Conservation (phyloP, 1,139 yeast genomes). For the Pichia sp. region DNA sequence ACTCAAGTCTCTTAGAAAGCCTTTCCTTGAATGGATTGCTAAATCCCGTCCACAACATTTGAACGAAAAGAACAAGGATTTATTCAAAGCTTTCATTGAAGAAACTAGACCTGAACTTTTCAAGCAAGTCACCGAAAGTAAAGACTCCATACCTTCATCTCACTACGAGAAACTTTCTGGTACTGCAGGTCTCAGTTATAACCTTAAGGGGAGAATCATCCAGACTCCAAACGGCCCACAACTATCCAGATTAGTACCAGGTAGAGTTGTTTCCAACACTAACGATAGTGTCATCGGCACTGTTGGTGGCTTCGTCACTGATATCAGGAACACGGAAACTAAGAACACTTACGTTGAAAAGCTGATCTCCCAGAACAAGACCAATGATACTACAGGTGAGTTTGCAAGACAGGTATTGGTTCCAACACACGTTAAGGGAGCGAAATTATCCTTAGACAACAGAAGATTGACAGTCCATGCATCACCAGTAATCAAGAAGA, state of each 20-base stretch:
- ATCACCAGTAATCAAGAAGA: constrained; percentile 21
- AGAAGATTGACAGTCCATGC: constrained; percentile 19
- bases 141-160: constrained; percentile 16
- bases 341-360: constrained; percentile 20
- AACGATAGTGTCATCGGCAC: constrained; percentile 47
- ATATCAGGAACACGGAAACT: constrained; percentile 16
- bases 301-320: constrained; percentile 65
- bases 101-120: constrained; percentile 15
- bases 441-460: constrained; percentile 17
- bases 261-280: constrained; percentile 49
- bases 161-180: constrained; percentile 35
- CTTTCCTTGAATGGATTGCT: constrained; percentile 36
- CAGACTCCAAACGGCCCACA: constrained; percentile 73
- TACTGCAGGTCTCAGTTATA: constrained; percentile 69
- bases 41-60: constrained; percentile 33
- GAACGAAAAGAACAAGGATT: constrained; percentile 24
- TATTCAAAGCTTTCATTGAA: constrained; percentile 22
- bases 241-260: constrained; percentile 56
- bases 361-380: constrained; percentile 15
- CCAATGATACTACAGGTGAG: constrained; percentile 17
- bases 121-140: not conserved
- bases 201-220: constrained; percentile 59
- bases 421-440: constrained; percentile 20
- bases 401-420: constrained; percentile 22
- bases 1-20: constrained; percentile 27